Evolutionary conservation across 805 yeast species (phyloP).

Genomic region (Isabelozyma gotoi): DNA sequence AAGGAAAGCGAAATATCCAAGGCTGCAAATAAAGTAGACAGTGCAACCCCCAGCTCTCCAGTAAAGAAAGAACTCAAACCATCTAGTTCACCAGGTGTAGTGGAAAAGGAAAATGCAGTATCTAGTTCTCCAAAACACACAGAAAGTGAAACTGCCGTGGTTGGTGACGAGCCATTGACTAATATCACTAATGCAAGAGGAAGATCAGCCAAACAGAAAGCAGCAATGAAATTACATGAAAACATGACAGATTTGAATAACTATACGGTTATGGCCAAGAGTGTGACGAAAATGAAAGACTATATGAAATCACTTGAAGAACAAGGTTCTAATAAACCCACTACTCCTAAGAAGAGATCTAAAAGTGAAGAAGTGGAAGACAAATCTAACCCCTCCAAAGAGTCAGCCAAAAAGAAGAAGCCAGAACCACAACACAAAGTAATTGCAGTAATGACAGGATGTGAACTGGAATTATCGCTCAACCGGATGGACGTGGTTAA

Average conservation of each 20-base stretch:
- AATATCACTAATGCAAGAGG: constrained; percentile 13
- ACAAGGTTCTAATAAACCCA: background rate
- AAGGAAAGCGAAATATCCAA: no score
- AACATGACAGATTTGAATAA: constrained; percentile 68
- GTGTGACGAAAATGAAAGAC: constrained; percentile 39
- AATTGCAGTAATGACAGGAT: constrained; percentile 63
- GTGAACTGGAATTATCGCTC: constrained; percentile 46
- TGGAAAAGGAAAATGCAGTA: no score
- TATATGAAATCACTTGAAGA: constrained; percentile 34
- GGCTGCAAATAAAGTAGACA: no score
- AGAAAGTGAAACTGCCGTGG: background rate
- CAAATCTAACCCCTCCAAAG: constrained; percentile 7
- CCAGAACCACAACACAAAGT: constrained; percentile 36
- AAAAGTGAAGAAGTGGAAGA: constrained; percentile 5
- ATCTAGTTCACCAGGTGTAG: no score
- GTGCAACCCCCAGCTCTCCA: background rate
- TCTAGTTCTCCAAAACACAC: no score
- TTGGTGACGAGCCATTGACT: constrained; percentile 9
- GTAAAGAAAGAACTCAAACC: no score
- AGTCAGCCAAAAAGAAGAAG: constrained; percentile 5
- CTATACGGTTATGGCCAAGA: constrained; percentile 53
- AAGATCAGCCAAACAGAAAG: constrained; percentile 65
- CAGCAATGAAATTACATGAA: constrained; percentile 62
- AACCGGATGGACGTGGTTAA: constrained; percentile 41
- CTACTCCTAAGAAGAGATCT: constrained; percentile 12